Base-by-base conservation (phyloP, 2,329 filamentous ascomycete genomes). In the Cytospora leucostoma region DNA sequence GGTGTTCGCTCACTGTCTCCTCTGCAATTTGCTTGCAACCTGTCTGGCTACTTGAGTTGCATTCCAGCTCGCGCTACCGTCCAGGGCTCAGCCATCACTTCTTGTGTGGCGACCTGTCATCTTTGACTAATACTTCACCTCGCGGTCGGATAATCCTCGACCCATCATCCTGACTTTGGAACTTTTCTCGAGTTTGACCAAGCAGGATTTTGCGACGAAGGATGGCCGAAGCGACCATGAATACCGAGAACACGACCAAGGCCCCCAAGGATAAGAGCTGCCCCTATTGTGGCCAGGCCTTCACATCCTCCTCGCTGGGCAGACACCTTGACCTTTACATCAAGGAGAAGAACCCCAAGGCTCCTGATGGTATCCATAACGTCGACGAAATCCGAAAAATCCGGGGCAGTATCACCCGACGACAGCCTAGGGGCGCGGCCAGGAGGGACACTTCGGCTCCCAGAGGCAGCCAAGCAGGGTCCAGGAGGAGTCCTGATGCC, bases 311-410 rank as follows among this genome's bases (percentile, higher is more conserved):
- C 17, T 96, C 92, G 2, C 86, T 98, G 59, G 94, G 94, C 56
- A 89, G 94, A 53, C 94, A 98, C 77, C 88, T 97, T 68, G 94
- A 98, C 74, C 85, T 97, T 47, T 97, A 96, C 75, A 93, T 97
- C 71, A 93, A 93, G 73, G 89, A 93, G 64, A 96, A 93, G 79
- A 97, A 97, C 74, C 92, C 94, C 1, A 95, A 93, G 76, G 84
- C 88, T 1, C 80, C 90, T 7, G 94, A 98, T 77, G 93, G 93
- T 56, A 79, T 97, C 53, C 94, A 98, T 76, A 84, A 96, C 78
- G 91, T 97, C 64, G 91, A 94, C 8, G 91, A 92, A 75, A 98
- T 98, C 71, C 85, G 86, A 69, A 91, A 90, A 75, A 80, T 96
- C 71, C 87, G 94, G 59, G 91, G 92, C 52, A 85, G 87, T 66